These are phyloP conservation scores for Obba rivulosa DNA, from an alignment of 768 basidiomycete genomes.

Conservation along the genomic window DNA sequence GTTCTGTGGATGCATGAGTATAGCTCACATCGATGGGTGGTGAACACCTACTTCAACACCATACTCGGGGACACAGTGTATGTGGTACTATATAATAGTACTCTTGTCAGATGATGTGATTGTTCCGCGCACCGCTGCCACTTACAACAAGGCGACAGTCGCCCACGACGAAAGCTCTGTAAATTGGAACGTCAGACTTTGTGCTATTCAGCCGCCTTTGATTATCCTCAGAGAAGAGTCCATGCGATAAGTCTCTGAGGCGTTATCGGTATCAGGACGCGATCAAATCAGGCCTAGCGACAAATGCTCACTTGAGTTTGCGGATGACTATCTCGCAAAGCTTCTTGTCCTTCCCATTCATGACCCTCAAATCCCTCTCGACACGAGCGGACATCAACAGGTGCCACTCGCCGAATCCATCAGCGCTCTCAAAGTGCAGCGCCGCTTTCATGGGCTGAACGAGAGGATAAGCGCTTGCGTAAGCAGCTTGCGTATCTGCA, in stretches of 20 bases:
- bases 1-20: constrained; percentile 15
- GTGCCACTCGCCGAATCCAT: constrained; percentile 61
- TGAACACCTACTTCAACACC: constrained; percentile 10
- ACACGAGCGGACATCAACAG: constrained; percentile 50
- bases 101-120: neutral
- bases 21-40: neutral
- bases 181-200: constrained; percentile 47
- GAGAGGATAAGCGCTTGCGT: constrained; percentile 30
- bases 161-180: constrained; percentile 57
- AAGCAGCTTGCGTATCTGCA: neutral
- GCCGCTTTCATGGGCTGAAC: constrained; percentile 59
- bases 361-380: constrained; percentile 42
- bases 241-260: constrained; percentile 57
- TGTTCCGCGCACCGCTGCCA: neutral
- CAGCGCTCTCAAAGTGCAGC: constrained; percentile 51
- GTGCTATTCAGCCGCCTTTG: constrained; percentile 49
- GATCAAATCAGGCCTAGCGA: neutral
- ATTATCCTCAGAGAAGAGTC: constrained; percentile 62
- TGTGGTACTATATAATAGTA: constrained; percentile 18
- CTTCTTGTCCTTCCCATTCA: constrained; percentile 38
- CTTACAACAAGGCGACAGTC: constrained; percentile 16
- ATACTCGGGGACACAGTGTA: constrained; percentile 21
- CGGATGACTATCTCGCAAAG: constrained; percentile 53
- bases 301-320: constrained; percentile 55
- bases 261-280: neutral